Conservation (phyloP, 202 grass and related monocot genomes). For the Elaeis oleifera region DNA sequence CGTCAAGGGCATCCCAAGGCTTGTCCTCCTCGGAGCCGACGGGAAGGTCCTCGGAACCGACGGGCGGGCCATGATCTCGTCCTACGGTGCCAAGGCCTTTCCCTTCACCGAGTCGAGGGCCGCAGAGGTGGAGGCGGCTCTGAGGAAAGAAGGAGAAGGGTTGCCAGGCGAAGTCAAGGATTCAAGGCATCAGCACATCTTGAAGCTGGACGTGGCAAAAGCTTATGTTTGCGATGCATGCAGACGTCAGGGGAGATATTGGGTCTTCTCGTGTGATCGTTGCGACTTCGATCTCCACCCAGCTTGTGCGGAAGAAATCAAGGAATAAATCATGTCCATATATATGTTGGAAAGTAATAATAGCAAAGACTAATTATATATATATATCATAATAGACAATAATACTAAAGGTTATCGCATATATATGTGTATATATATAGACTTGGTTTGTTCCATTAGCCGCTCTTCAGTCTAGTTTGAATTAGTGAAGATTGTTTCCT, state of each 20-base stretch:
- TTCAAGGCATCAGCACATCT: constrained; percentile 27
- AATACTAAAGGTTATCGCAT: no score
- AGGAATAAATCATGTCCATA: no score
- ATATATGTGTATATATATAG: no score
- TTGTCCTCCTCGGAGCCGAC: constrained; percentile 38
- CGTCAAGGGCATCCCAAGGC: constrained; percentile 36
- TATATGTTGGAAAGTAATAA: no score
- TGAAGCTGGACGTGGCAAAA: constrained; percentile 40
- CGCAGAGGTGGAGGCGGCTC: constrained; percentile 26
- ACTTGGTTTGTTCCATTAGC: no score
- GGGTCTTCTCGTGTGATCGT: constrained; percentile 41
- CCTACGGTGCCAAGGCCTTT: constrained; percentile 31
- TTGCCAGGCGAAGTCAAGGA: constrained; percentile 24
- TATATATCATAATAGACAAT: no score
- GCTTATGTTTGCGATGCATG: constrained; percentile 46
- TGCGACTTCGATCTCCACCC: constrained; percentile 19
- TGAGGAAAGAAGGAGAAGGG: constrained; percentile 27
- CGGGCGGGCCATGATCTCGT: constrained; percentile 24
- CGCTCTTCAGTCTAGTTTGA: no score
- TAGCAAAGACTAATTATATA: no score
- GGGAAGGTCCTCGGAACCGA: constrained; percentile 30
- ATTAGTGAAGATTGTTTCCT: no score
- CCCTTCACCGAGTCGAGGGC: constrained; percentile 43
- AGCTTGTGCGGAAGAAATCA: constrained; percentile 5
- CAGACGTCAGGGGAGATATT: constrained; percentile 21